Evolutionary conservation across 192 early-diverging fungal genomes (phyloP), one percentile per base, ranked within the genome.

Genomic region (Coemansia sp.): DNA sequence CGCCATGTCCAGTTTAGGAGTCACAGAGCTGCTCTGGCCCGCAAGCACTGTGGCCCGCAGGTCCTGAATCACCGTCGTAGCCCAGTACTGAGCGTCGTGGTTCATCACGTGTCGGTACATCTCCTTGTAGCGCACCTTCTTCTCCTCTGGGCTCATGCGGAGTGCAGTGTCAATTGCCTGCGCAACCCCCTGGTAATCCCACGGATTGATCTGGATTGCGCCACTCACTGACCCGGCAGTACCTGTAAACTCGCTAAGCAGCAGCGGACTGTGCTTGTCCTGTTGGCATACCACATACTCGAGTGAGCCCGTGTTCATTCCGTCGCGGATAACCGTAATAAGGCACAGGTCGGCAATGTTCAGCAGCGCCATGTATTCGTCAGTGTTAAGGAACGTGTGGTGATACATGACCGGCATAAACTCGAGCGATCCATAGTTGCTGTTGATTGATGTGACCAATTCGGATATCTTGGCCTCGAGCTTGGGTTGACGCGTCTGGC

Each of bases 211-310:
- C 45, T 93, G 84, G 11, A 93, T 80, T 47, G 90, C 90, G 16
- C 85, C 87, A 16, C 92, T 90, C 19, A 97, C 85, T 6, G 89
- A 91, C 17, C 95, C 94, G 38, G 94, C 94, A 23, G 93, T 96
- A 26, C 97, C 97, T 7, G 97, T 94, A 71, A 99, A 99, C 75
- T 99, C 96, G 60, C 91, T 93, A 50, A 99, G 74, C 39, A 99
- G 92, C 63, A 99, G 77, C 23, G 94, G 91, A 21, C 90, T 90
- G 60, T 92, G 83, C 64, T 90, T 89, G 61, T 92, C 90, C 17
- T 89, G 80, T 77, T 98, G 95, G 75, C 93, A 94, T 26, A 97
- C 90, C 9, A 95, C 89, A 72, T 89, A 97, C 75, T 97, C 94
- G 61, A 96, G 91, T 49, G 89, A 91, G 12, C 92, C 92, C 1